Conservation (phyloP, 352 stramenopile species). For the Globisporangium orthogonon region DNA sequence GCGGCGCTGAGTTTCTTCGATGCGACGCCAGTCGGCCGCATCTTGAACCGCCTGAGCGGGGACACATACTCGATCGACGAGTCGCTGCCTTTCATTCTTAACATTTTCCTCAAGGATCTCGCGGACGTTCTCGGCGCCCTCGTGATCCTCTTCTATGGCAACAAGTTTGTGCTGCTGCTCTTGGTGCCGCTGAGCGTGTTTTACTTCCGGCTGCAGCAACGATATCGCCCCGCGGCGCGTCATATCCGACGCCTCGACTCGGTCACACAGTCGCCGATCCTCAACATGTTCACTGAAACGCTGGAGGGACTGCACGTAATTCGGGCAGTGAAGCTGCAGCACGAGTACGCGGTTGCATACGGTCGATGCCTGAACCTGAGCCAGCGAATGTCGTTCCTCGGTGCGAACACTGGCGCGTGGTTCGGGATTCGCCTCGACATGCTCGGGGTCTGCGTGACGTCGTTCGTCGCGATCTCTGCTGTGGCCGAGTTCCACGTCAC, state of each 20-base stretch:
- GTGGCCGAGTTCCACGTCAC: slow-evolving; percentile 61
- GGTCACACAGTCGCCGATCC: slow-evolving; percentile 65
- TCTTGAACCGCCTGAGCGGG: slow-evolving; percentile 75
- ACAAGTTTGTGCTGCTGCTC: slow-evolving; percentile 64
- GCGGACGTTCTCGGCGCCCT: slow-evolving; percentile 66
- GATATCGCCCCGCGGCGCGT: slow-evolving; percentile 67
- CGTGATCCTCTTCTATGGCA: slow-evolving; percentile 75
- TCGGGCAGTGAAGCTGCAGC: slow-evolving; percentile 40
- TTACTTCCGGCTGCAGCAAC: slow-evolving; percentile 56
- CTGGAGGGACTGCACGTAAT: slow-evolving; percentile 67
- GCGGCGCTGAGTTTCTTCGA: slow-evolving; percentile 69
- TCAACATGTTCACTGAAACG: slow-evolving; percentile 69
- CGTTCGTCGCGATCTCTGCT: slow-evolving; percentile 74
- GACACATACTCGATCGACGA: slow-evolving; percentile 85
- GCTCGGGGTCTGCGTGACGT: slow-evolving; percentile 75
- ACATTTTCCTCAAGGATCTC: slow-evolving; percentile 83
- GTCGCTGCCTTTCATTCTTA: slow-evolving; percentile 85
- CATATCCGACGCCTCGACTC: slow-evolving; percentile 67
- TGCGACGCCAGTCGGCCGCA: slow-evolving; percentile 49
- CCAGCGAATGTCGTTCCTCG: slow-evolving; percentile 74
- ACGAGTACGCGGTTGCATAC: slow-evolving; percentile 36
- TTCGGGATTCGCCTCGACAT: slow-evolving; percentile 83
- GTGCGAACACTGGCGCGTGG: slow-evolving; percentile 70
- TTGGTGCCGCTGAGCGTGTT: slow-evolving; percentile 63
- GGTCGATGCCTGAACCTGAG: slow-evolving; percentile 42